Base-by-base conservation (phyloP, 75 land plant species). In the Isoetes taiwanensis region DNA sequence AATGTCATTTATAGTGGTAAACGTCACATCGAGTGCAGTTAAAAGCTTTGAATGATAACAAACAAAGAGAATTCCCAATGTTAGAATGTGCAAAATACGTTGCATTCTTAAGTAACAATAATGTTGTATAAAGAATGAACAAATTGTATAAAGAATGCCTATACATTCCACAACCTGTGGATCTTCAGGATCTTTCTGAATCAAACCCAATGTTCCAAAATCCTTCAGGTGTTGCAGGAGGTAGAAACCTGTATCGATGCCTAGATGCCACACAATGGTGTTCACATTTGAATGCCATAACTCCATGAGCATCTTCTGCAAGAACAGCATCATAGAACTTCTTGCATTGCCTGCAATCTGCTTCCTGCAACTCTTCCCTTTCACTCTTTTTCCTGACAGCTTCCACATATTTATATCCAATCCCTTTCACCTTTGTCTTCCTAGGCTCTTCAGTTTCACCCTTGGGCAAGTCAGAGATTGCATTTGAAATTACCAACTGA, bases 161-260 rank as follows among this genome's bases (percentile, higher is more conserved):
- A n/a, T n/a, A n/a, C n/a, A n/a, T n/a, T n/a, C n/a, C n/a, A n/a
- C n/a, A n/a, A n/a, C n/a, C n/a, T n/a, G n/a, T n/a, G n/a, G n/a
- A n/a, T n/a, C n/a, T n/a, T n/a, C n/a, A n/a, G n/a, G n/a, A n/a
- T n/a, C n/a, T n/a, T n/a, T 91, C 97, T 46, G 97, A 80, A 39
- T 91, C 97, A 76, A 91, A 91, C 43, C 97, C 97, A 58, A 91
- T 83, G 67, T 91, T 86, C 97, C 97, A 91, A 64, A 86, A 91
- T 21, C 88, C 94, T 65, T 83, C 93, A 54, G 97, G 97, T 20
- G 97, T 91, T 64, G 65, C 43, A 48, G 97, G 97, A 76, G 97
- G 97, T 41, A 59, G 65, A 66, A 78, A 76, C 33, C 74, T 79
- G 61, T 83, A 86, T 29, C 97, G 62, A 72, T 91, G 97, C 35